phyloP scores from a whole-genome alignment of 768 basidiomycete genomes.

The Trametes cubensis region DNA sequence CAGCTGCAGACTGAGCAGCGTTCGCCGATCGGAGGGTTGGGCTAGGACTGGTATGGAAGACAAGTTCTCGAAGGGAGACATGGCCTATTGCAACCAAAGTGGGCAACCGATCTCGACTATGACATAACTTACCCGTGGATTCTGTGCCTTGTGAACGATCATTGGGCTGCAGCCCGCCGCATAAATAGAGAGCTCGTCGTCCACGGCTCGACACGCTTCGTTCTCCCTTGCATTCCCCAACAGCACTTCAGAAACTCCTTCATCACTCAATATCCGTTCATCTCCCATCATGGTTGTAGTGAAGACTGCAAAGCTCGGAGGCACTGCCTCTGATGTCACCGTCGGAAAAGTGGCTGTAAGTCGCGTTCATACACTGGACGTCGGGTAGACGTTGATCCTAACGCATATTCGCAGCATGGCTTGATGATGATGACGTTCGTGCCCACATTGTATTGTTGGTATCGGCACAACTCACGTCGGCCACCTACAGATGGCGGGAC shows the following conservation, averaged over 20 bases:
- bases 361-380: constrained; percentile 33
- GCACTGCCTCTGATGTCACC: constrained; percentile 39
- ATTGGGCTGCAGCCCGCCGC: neutral
- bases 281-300: constrained; percentile 31
- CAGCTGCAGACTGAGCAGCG: too few relatives aligned
- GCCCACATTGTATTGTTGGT: neutral
- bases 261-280: neutral
- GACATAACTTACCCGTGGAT: too few relatives aligned
- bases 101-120: too few relatives aligned
- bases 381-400: neutral
- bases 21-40: too few relatives aligned
- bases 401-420: constrained; percentile 40
- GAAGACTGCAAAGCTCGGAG: constrained; percentile 41
- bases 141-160: too few relatives aligned
- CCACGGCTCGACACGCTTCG: too few relatives aligned
- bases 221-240: too few relatives aligned
- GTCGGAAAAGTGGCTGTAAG: constrained; percentile 46
- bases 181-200: neutral
- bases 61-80: too few relatives aligned
- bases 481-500: constrained; percentile 38
- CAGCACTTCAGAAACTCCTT: neutral
- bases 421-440: constrained; percentile 61
- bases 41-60: too few relatives aligned
- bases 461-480: constrained; percentile 3
- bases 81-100: too few relatives aligned